Percentiles rank a stretch among this genome's conserved stretches.
Conservation (phyloP, 2,329 filamentous ascomycete genomes). For the Aspergillus clavatus region DNA sequence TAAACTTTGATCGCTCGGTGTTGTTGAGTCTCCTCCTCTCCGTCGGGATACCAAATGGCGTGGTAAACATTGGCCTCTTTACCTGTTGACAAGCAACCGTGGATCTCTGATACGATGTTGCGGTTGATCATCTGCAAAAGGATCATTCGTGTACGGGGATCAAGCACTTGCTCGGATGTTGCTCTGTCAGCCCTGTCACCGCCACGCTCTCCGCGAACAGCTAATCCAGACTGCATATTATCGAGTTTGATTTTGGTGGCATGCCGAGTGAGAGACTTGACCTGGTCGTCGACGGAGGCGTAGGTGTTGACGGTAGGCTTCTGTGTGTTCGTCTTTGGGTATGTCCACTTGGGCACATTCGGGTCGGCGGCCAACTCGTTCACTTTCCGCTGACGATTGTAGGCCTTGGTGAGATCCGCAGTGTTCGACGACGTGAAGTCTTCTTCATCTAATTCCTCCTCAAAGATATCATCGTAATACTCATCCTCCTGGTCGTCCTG, state of each 20-base stretch:
- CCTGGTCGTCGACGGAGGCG: slow-evolving; percentile 79
- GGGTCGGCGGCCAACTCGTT: slow-evolving; percentile 49
- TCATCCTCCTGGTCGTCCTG: slow-evolving; percentile 54
- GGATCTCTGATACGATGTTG: slow-evolving; percentile 80
- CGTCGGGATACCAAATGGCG: slow-evolving; percentile 60
- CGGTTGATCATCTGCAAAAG: slow-evolving; percentile 94
- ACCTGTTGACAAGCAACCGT: slow-evolving; percentile 91
- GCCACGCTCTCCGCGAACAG: slow-evolving; percentile 43
- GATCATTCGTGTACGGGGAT: slow-evolving; percentile 92
- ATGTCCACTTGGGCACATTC: slow-evolving; percentile 50
- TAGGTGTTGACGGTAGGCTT: slow-evolving; percentile 75
- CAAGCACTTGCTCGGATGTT: slow-evolving; percentile 89
- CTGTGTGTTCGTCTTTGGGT: slow-evolving; percentile 70
- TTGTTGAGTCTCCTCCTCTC: slow-evolving; percentile 46
- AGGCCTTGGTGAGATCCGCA: slow-evolving; percentile 73
- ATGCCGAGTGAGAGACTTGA: slow-evolving; percentile 77
- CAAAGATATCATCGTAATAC: slow-evolving; percentile 57
- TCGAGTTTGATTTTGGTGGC: slow-evolving; percentile 81
- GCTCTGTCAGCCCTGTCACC: slow-evolving; percentile 84
- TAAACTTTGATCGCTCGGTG: slow-evolving; percentile 97
- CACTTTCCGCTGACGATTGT: slow-evolving; percentile 75
- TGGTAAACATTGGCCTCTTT: slow-evolving; percentile 99
- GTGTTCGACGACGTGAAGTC: slow-evolving; percentile 54
- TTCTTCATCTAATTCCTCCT: slow-evolving; percentile 53
- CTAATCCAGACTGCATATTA: slow-evolving; percentile 51